A percentile compares a stretch with the other conserved stretches of the same genome.
Conservation (phyloP, 169 alveolate genomes). For the Plasmodium adleri region DNA sequence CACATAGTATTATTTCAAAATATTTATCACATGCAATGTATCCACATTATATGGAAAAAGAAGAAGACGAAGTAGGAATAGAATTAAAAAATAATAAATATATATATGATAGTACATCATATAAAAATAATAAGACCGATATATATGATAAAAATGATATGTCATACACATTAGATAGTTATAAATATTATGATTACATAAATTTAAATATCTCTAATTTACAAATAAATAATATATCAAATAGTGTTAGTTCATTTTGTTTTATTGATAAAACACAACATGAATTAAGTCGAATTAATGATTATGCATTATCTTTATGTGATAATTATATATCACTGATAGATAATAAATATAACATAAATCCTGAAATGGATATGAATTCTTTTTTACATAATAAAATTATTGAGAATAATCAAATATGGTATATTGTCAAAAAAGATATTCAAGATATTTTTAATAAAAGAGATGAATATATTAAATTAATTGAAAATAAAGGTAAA, state of each 20-base stretch:
- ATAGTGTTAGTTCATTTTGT: constrained; percentile 31
- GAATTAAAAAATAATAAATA: not conserved
- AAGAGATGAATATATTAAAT: constrained; percentile 18
- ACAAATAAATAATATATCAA: not conserved
- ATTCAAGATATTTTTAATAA: constrained; percentile 22
- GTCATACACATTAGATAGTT: not conserved
- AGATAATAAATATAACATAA: constrained; percentile 6
- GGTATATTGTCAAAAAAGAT: constrained; percentile 46
- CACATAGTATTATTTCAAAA: constrained; percentile 28
- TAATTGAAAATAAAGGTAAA: constrained; percentile 51
- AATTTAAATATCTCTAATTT: not conserved
- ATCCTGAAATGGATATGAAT: constrained; percentile 26
- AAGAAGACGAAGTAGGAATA: not conserved
- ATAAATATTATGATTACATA: constrained; percentile 3
- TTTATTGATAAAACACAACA: constrained; percentile 17
- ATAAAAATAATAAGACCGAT: too few species aligned
- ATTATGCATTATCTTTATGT: constrained; percentile 49
- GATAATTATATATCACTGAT: constrained; percentile 21
- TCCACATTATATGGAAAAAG: constrained; percentile 21
- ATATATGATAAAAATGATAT: not conserved
- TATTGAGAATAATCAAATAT: constrained; percentile 33
- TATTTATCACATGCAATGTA: constrained; percentile 9
- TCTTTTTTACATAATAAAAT: constrained; percentile 10
- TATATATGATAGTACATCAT: not conserved
- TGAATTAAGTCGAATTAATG: not conserved